Conservation (phyloP, 345 rosid species). For the Eucalyptus marginata region DNA sequence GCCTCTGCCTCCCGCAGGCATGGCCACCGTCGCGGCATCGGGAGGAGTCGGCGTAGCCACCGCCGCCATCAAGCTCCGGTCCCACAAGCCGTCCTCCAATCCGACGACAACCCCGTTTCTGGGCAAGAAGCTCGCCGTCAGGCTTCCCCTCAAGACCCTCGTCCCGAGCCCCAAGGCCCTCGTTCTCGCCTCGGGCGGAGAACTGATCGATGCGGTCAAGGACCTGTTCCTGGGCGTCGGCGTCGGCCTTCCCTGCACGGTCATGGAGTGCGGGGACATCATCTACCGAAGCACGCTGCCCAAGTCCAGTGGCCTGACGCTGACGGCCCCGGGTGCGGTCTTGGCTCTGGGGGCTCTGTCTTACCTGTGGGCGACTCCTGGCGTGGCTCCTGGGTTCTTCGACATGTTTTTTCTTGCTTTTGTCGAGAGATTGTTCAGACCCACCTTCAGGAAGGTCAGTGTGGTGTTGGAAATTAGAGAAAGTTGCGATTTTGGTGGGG, state of each 20-base stretch:
- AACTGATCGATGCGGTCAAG: constrained; percentile 43
- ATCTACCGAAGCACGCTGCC: constrained; percentile 94
- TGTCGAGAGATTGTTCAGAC: constrained; percentile 71
- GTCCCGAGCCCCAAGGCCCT: constrained; percentile 8
- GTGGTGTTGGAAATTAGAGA: not conserved
- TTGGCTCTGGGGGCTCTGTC: constrained; percentile 76
- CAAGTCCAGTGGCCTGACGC: constrained; percentile 55
- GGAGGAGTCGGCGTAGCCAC: constrained; percentile 4
- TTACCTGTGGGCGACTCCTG: constrained; percentile 98
- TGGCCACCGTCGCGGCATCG: constrained; percentile 59
- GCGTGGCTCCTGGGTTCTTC: constrained; percentile 96
- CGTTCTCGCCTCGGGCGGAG: constrained; percentile 31
- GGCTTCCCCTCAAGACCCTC: constrained; percentile 9
- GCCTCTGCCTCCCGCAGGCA: constrained; percentile 6
- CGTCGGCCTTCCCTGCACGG: constrained; percentile 93
- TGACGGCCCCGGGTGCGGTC: constrained; percentile 72
- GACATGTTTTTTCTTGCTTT: constrained; percentile 97
- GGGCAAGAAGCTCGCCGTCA: constrained; percentile 41
- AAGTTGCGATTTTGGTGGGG: not conserved
- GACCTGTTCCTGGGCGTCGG: constrained; percentile 90
- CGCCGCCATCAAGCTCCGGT: not conserved
- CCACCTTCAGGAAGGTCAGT: constrained; percentile 60
- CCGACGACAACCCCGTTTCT: constrained; percentile 43
- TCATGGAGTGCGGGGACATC: constrained; percentile 95
- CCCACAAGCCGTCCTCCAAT: not conserved